Evolutionary conservation across 75 land plant genomes (phyloP).

Genomic region (Cunninghamia lanceolata): DNA sequence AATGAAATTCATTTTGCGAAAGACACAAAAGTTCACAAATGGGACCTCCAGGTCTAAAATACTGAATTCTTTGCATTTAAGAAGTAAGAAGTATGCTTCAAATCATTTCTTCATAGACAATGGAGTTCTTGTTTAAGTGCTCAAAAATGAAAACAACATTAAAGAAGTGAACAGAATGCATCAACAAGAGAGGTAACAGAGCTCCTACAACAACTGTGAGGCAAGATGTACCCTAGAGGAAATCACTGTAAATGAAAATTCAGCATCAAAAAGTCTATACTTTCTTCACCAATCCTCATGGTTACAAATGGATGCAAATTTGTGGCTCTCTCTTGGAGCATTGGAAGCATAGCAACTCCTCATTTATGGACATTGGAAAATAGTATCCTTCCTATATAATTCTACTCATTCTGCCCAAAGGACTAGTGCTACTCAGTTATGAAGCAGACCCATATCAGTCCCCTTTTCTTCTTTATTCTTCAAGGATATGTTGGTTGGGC

Average conservation of each 20-base stretch:
- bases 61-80: too few relatives aligned
- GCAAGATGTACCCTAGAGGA: too few relatives aligned
- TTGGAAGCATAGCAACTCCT: not conserved
- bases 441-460: not conserved
- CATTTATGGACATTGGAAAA: not conserved
- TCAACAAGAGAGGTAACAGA: too few relatives aligned
- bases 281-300: not conserved
- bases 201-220: too few relatives aligned
- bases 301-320: not conserved
- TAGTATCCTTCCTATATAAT: not conserved
- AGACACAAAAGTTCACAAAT: not conserved
- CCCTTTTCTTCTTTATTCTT: too few relatives aligned
- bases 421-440: not conserved
- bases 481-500: too few relatives aligned
- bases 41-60: not conserved
- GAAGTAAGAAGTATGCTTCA: too few relatives aligned
- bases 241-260: not conserved
- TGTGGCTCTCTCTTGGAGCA: not conserved
- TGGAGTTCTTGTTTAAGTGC: too few relatives aligned
- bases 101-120: too few relatives aligned
- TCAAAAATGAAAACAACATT: too few relatives aligned
- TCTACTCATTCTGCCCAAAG: not conserved
- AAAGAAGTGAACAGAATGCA: too few relatives aligned
- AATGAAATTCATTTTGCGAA: not conserved
- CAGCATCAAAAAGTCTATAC: not conserved